A percentile compares a stretch with the other conserved stretches of the same genome.
Evolutionary conservation across 2,329 filamentous ascomycete species (phyloP).

Genomic region (Pestalotiopsis sp.): DNA sequence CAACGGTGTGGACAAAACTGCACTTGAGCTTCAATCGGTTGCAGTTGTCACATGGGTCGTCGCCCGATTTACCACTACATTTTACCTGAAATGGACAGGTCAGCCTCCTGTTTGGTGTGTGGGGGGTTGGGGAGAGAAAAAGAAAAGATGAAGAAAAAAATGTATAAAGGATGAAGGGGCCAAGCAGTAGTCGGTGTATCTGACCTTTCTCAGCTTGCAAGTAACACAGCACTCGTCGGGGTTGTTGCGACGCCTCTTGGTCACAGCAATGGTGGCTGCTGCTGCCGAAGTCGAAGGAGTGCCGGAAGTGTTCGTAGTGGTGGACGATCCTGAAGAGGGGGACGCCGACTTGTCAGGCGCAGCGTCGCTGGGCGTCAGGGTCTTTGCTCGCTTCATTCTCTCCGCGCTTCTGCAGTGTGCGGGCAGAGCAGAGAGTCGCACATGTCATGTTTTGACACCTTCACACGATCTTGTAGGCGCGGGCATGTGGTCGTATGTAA

Average conservation of each 20-base stretch:
- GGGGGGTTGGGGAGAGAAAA: neutral
- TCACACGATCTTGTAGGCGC: neutral
- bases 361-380: neutral
- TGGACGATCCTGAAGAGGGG: slow-evolving; percentile 1
- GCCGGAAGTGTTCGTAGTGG: neutral
- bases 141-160: neutral
- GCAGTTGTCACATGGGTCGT: slow-evolving; percentile 40
- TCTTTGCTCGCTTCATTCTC: slow-evolving; percentile 9
- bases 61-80: slow-evolving; percentile 38
- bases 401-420: neutral
- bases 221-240: slow-evolving; percentile 32
- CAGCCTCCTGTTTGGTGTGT: neutral
- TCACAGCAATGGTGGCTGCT: neutral
- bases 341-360: slow-evolving; percentile 1
- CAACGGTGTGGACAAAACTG: slow-evolving; percentile 28
- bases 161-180: neutral
- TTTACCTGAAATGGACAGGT: slow-evolving; percentile 35
- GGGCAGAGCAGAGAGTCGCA: neutral
- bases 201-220: slow-evolving; percentile 40
- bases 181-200: neutral
- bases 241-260: slow-evolving; percentile 12
- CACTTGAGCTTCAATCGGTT: slow-evolving; percentile 37
- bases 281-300: neutral
- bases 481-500: neutral
- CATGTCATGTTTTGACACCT: slow-evolving; percentile 4